Evolutionary conservation across 345 rosid species (phyloP).

Genomic region (Moricandia moricandioides): DNA sequence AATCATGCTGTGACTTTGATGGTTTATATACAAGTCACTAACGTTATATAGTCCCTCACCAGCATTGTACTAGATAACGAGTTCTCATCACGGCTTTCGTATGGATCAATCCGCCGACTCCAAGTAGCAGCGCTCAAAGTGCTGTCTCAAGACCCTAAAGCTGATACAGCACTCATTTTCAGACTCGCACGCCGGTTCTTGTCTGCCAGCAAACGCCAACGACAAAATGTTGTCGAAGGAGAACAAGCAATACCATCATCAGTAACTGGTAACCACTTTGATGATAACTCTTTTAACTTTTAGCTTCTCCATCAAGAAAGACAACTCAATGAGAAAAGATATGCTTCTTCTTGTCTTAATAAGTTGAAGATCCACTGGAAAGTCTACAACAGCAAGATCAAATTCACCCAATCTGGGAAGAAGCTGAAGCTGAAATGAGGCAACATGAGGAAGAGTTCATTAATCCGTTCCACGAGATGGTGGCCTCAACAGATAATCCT

Average conservation of each 20-base stretch:
- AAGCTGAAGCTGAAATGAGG: slow-evolving; percentile 17
- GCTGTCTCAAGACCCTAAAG: slow-evolving; percentile 59
- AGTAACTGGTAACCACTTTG: slow-evolving; percentile 31
- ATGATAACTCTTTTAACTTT: not conserved
- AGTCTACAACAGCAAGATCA: no score
- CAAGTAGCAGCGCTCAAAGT: slow-evolving; percentile 78
- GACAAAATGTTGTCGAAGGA: not conserved
- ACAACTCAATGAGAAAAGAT: not conserved
- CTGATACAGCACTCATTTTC: slow-evolving; percentile 58
- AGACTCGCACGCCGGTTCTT: slow-evolving; percentile 77
- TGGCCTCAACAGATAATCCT: slow-evolving; percentile 45
- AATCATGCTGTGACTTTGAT: not conserved
- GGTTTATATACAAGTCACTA: not conserved
- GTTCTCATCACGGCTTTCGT: slow-evolving; percentile 88
- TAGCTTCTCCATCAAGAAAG: not conserved
- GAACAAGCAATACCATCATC: slow-evolving; percentile 25
- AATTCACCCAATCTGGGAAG: slow-evolving; percentile 1
- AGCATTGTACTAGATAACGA: slow-evolving; percentile 81
- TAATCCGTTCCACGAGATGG: slow-evolving; percentile 36
- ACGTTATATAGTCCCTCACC: slow-evolving; percentile 38
- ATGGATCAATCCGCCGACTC: slow-evolving; percentile 80
- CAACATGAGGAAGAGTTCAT: slow-evolving; percentile 28
- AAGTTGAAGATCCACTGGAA: slow-evolving; percentile 8
- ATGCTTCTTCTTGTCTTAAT: slow-evolving; percentile 1
- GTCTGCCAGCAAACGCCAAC: slow-evolving; percentile 41